Base-by-base conservation (phyloP, 2,329 filamentous ascomycete species). In the Chalara sp. region DNA sequence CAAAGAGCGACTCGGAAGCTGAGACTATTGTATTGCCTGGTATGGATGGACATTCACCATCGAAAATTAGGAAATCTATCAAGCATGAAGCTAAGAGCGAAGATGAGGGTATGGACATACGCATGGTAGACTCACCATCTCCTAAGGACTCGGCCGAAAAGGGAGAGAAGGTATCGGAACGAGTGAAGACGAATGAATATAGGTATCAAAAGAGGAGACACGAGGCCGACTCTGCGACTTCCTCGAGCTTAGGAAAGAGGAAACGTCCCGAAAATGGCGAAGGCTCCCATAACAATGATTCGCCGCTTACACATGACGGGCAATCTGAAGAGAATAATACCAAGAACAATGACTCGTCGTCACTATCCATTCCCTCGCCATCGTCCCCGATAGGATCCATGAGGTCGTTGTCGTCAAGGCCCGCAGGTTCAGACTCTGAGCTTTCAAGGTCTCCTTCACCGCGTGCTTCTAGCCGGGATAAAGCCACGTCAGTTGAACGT, bases 21-120 rank as follows among this genome's bases (percentile, higher is more conserved):
- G 84, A 87, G 68, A 87, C 84, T 11, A 84, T 87, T 55, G 83
- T 87, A 35, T 67, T 86, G 33, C 76, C 81, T 8, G 80, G 80
- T 31, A 85, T 84, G 62, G 78, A 84, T 63, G 80, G 79, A 39
- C 72, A 80, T 60, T 84, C 81, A 29, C 81, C 80, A 1, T 79
- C 80, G 53, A 84, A 84, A 66, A 72, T 73, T 52, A 76, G 80
- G 53, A 84, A 84, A 67, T 54, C 58, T 44, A 76, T 79, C 61
- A 84, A 83, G 64, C 79, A 84, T 57, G 83, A 85, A 63, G 80
- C 83, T 62, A 77, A 73, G 61, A 79, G 76, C 59, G 80, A 82
- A 51, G 73, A 75, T 50, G 79, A 81, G 54, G 70, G 68, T 40
- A 58, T 61, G 40, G 54, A 44, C 41, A 10, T 8, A 37, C n/a